Evolutionary conservation across 495 filamentous ascomycete species (phyloP).

Genomic region (Cercophora newfieldiana): DNA sequence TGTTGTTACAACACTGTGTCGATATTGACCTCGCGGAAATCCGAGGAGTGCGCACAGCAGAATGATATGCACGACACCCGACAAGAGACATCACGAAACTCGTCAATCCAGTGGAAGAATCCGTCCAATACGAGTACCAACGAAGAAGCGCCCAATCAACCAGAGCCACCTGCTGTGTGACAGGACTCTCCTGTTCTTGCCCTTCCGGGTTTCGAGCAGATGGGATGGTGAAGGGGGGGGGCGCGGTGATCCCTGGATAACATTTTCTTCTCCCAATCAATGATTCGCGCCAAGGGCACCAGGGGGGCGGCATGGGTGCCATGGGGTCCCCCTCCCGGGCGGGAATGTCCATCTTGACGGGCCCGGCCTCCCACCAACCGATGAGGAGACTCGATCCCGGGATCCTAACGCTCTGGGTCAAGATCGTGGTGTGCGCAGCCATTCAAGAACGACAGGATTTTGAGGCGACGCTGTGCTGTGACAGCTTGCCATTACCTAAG

Average conservation of each 20-base stretch:
- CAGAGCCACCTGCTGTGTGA: neutral
- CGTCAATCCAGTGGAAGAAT: too few relatives aligned
- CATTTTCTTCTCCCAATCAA: conserved; percentile 15
- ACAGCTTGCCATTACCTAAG: neutral
- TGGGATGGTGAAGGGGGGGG: neutral
- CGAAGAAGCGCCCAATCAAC: neutral
- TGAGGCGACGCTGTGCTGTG: neutral
- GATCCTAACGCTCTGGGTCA: neutral
- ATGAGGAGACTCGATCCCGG: neutral
- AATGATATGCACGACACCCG: neutral
- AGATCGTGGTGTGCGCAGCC: neutral
- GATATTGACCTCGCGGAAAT: neutral
- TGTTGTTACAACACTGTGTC: neutral
- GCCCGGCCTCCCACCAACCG: neutral
- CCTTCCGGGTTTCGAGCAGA: neutral
- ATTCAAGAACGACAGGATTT: neutral
- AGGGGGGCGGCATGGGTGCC: conserved; percentile 5
- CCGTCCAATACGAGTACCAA: neutral
- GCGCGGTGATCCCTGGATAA: conserved; percentile 3
- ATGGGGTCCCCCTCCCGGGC: neutral
- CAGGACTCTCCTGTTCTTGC: neutral
- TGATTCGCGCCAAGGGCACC: conserved; percentile 15
- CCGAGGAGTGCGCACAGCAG: neutral
- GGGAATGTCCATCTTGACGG: neutral
- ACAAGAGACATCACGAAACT: neutral